Conservation (phyloP, 2,329 filamentous ascomycete species). For the Microdochium trichocladiopsis region DNA sequence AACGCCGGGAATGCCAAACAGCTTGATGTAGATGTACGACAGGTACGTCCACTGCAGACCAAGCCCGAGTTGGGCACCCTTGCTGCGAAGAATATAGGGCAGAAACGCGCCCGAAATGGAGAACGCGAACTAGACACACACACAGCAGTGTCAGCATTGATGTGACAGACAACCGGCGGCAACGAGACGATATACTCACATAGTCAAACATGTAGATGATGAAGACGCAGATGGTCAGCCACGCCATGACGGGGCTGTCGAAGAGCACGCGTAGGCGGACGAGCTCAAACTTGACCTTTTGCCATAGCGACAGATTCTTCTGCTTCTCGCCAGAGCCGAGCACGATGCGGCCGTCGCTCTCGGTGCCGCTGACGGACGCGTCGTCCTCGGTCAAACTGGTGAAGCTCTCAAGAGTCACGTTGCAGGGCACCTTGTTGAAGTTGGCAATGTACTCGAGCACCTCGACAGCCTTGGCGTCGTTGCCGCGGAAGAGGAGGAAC, state of each 20-base stretch:
- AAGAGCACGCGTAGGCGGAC: not conserved
- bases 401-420: conserved; percentile 3
- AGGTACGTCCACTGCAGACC: conserved; percentile 21
- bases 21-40: conserved; percentile 25
- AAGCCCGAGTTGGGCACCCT: conserved; percentile 13
- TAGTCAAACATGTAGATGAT: conserved; percentile 4
- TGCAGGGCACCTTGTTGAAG: conserved; percentile 29
- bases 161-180: not conserved
- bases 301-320: not conserved
- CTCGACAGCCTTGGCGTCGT: conserved; percentile 42
- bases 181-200: conserved; percentile 29
- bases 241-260: not conserved
- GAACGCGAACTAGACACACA: conserved; percentile 2
- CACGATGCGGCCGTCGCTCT: not conserved
- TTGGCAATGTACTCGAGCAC: conserved; percentile 48
- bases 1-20: conserved; percentile 22
- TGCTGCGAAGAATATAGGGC: conserved; percentile 20
- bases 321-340: not conserved
- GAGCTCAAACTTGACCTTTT: not conserved
- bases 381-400: conserved; percentile 5
- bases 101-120: conserved; percentile 28
- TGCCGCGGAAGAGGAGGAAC: conserved; percentile 47
- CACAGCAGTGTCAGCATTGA: not conserved
- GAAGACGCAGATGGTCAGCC: not conserved
- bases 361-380: not conserved